Evolutionary conservation across 1,284 basidiomycete genomes (phyloP).

Genomic region (Pseudozyma tsukubaensis): DNA sequence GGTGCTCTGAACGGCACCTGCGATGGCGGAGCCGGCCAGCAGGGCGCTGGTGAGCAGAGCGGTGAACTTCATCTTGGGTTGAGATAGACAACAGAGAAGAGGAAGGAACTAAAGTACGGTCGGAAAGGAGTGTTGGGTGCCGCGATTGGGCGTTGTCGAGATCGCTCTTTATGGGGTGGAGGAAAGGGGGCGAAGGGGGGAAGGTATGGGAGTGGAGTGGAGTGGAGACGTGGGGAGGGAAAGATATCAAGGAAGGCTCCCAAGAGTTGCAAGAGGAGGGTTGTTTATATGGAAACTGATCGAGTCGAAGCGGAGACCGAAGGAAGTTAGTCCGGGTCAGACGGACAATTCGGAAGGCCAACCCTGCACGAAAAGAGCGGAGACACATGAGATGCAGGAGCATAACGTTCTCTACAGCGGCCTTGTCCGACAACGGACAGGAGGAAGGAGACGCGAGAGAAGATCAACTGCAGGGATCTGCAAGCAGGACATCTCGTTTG

Average conservation of each 20-base stretch:
- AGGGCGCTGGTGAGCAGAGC: constrained; percentile 22
- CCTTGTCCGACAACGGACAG: neutral
- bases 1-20: constrained; percentile 3
- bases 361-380: too few species aligned
- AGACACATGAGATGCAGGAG: too few species aligned
- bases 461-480: neutral
- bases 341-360: neutral
- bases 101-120: neutral
- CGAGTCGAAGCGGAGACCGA: neutral
- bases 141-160: constrained; percentile 4
- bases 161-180: neutral
- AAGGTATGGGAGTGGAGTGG: neutral
- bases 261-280: neutral
- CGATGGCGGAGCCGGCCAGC: constrained; percentile 19
- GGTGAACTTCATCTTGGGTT: constrained; percentile 28
- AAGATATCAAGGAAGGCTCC: neutral
- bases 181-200: neutral
- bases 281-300: constrained; percentile 4
- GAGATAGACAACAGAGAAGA: neutral
- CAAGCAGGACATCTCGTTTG: neutral
- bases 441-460: neutral
- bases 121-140: constrained; percentile 1
- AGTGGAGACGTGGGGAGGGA: neutral
- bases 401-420: neutral
- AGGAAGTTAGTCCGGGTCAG: neutral